Evolutionary conservation across 257 asterid genomes (phyloP).

Genomic region (Nyctanthes arbortristis): DNA sequence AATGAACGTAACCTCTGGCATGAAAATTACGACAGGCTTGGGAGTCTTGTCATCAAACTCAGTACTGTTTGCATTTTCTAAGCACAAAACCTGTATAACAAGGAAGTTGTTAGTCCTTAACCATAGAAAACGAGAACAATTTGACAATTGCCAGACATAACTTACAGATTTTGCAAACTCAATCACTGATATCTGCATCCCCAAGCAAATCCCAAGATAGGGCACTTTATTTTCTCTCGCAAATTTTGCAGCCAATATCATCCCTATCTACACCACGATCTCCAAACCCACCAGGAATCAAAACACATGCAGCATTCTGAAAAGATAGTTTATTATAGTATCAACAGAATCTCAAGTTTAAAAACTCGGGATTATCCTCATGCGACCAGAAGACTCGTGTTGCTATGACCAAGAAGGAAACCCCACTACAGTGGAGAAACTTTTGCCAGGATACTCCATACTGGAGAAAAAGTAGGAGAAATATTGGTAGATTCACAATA

Average conservation of each 20-base stretch:
- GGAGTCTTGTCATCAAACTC: constrained; percentile 78
- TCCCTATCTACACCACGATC: constrained; percentile 96
- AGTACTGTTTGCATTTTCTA: constrained; percentile 77
- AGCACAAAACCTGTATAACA: constrained; percentile 57
- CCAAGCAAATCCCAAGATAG: constrained; percentile 96
- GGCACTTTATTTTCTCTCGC: constrained; percentile 88
- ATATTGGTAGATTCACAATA: background rate
- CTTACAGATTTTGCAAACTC: constrained; percentile 93
- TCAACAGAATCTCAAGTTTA: constrained; percentile 15
- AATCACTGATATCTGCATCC: constrained; percentile 95
- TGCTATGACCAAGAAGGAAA: background rate
- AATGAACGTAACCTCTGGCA: constrained; percentile 80
- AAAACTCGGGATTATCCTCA: background rate
- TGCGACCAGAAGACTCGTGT: background rate
- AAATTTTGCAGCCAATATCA: constrained; percentile 96
- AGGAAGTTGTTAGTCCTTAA: constrained; percentile 15
- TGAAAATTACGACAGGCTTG: constrained; percentile 81
- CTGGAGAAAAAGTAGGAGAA: background rate
- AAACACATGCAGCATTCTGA: constrained; percentile 85
- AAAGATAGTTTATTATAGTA: constrained; percentile 13
- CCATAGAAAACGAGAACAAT: constrained; percentile 3
- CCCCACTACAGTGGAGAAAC: background rate
- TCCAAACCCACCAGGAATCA: constrained; percentile 99
- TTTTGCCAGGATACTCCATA: background rate
- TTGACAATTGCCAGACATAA: constrained; percentile 12